phyloP scores from a whole-genome alignment of 345 rosid species.

The Geranium brycei region DNA sequence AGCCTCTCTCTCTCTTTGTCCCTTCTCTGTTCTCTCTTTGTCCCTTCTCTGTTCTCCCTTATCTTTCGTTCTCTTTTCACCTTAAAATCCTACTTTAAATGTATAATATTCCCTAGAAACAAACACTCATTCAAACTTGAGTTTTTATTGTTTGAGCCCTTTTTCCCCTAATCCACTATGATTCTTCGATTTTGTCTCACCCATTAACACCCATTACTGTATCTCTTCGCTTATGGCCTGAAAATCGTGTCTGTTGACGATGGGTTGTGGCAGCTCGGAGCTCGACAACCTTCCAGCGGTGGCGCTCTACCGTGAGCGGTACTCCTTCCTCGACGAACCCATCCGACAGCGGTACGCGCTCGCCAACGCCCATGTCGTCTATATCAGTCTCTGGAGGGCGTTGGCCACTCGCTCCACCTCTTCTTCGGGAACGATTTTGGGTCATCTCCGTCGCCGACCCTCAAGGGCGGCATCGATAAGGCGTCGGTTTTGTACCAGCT shows the following conservation, averaged over 20 bases:
- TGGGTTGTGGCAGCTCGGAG: slow-evolving; percentile 85
- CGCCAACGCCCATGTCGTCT: slow-evolving; percentile 59
- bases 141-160: not conserved
- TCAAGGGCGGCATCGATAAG: slow-evolving; percentile 14
- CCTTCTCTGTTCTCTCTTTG: too few species aligned
- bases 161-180: slow-evolving; percentile 9
- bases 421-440: slow-evolving; percentile 31
- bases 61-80: not conserved
- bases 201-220: not conserved
- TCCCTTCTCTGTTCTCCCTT: too few species aligned
- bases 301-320: slow-evolving; percentile 72
- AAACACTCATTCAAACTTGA: slow-evolving; percentile 5
- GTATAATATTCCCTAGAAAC: slow-evolving; percentile 8
- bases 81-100: slow-evolving; percentile 6
- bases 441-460: slow-evolving; percentile 27
- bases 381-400: slow-evolving; percentile 33
- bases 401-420: slow-evolving; percentile 41
- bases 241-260: slow-evolving; percentile 7
- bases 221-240: not conserved
- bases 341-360: slow-evolving; percentile 55
- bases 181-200: too few species aligned
- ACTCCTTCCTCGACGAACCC: slow-evolving; percentile 54
- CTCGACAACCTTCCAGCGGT: slow-evolving; percentile 95
- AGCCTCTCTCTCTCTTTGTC: too few species aligned
- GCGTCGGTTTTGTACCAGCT: slow-evolving; percentile 9